A percentile compares a stretch with the other conserved stretches of the same genome.
phyloP scores from a whole-genome alignment of 2,329 filamentous ascomycete species.

The Colletotrichum orchidophilum region DNA sequence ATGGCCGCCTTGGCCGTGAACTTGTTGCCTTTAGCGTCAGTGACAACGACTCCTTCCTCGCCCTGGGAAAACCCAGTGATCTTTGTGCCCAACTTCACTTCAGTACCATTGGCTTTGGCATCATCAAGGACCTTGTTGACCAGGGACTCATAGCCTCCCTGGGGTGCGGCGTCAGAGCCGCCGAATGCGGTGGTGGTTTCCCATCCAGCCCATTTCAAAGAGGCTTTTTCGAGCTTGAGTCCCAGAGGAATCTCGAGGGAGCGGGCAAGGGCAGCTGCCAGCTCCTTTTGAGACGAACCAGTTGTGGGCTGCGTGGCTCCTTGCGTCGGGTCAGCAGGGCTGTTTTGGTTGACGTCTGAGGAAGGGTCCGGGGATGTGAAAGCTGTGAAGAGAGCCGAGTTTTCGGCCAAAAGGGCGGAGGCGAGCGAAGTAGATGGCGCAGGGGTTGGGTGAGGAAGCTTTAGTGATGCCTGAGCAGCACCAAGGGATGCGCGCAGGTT shows the following conservation, averaged over 20 bases:
- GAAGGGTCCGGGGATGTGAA: background rate
- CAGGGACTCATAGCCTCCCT: constrained; percentile 28
- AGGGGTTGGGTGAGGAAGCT: constrained; percentile 24
- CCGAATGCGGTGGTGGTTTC: constrained; percentile 19
- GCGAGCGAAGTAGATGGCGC: constrained; percentile 21
- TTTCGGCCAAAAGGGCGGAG: constrained; percentile 17
- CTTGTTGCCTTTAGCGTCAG: constrained; percentile 24
- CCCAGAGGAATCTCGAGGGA: constrained; percentile 30
- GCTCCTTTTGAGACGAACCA: background rate
- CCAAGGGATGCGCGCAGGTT: constrained; percentile 21
- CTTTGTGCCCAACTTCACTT: constrained; percentile 26
- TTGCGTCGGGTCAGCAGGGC: background rate
- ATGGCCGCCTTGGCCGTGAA: constrained; percentile 29
- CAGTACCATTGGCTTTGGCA: constrained; percentile 19
- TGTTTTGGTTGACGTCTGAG: background rate
- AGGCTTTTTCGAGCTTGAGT: constrained; percentile 31
- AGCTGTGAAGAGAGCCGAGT: constrained; percentile 13
- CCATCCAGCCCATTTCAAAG: constrained; percentile 31
- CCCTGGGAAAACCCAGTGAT: constrained; percentile 6
- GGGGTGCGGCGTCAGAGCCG: constrained; percentile 28
- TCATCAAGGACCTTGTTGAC: constrained; percentile 25
- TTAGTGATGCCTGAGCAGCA: constrained; percentile 20
- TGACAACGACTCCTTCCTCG: constrained; percentile 7
- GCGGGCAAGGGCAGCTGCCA: constrained; percentile 24
- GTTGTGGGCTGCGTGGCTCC: background rate